These are phyloP conservation scores for Lipomyces spencermartinsiae DNA, from an alignment of 805 yeast species.

Conservation along the genomic window DNA sequence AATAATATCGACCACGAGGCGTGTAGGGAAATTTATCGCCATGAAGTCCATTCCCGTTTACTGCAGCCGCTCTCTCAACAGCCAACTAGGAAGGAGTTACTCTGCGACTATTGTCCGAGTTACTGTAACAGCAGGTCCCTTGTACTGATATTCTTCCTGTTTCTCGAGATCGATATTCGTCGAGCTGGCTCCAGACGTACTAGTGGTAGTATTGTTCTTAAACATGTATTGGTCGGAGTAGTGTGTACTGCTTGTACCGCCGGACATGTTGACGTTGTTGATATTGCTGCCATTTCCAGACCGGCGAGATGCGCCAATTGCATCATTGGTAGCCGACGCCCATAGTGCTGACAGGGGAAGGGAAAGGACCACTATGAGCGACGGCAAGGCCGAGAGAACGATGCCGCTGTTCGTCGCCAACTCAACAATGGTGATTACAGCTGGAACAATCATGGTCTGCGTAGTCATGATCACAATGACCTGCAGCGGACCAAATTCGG, in stretches of 20 bases:
- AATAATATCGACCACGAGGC: neutral
- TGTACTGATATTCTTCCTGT: constrained; percentile 12
- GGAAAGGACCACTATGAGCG: constrained; percentile 69
- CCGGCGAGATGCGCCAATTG: constrained; percentile 30
- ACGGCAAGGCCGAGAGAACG: constrained; percentile 57
- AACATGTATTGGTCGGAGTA: constrained; percentile 7
- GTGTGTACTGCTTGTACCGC: neutral
- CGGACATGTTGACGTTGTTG: constrained; percentile 9
- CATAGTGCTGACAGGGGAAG: constrained; percentile 86
- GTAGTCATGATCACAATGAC: constrained; percentile 77
- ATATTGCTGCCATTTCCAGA: constrained; percentile 10
- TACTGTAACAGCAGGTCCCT: constrained; percentile 21
- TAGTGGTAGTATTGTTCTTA: constrained; percentile 16
- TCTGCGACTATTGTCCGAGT: constrained; percentile 34
- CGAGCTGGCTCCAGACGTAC: constrained; percentile 9
- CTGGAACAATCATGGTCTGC: constrained; percentile 83
- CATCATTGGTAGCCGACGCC: constrained; percentile 71
- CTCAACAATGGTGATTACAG: constrained; percentile 66
- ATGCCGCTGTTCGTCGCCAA: constrained; percentile 48
- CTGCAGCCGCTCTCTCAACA: neutral
- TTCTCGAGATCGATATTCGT: constrained; percentile 30
- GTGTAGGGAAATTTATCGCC: neutral
- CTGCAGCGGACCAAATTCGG: constrained; percentile 83
- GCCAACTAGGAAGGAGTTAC: neutral
- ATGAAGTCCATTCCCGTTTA: neutral